phyloP scores from a whole-genome alignment of 2,329 filamentous ascomycete species.

The Sordariomycetes sp. region DNA sequence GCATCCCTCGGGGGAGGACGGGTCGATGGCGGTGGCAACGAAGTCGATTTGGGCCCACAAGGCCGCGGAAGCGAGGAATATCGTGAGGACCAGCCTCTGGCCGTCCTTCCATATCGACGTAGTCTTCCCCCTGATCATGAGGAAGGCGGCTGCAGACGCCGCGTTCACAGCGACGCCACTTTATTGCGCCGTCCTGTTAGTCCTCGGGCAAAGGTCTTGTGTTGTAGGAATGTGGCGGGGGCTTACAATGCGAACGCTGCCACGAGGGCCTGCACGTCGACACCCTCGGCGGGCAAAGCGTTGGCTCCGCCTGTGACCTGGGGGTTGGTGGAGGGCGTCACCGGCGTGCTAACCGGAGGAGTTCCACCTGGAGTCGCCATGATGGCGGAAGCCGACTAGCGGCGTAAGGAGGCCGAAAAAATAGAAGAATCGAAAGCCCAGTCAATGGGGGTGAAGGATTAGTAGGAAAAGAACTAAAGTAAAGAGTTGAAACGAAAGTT shows the following conservation, averaged over 20 bases:
- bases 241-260: constrained; percentile 46
- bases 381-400: constrained; percentile 5
- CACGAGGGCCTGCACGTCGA: constrained; percentile 34
- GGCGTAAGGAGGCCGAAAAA: constrained; percentile 13
- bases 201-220: not conserved
- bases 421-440: constrained; percentile 27
- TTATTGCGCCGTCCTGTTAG: not conserved
- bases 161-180: constrained; percentile 45
- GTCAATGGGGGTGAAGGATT: constrained; percentile 32
- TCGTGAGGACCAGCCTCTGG: constrained; percentile 53
- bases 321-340: not conserved
- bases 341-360: constrained; percentile 2
- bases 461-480: constrained; percentile 10
- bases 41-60: constrained; percentile 45
- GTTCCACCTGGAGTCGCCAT: constrained; percentile 1
- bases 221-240: not conserved
- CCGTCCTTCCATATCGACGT: constrained; percentile 41
- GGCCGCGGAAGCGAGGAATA: constrained; percentile 38
- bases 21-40: constrained; percentile 34
- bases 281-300: constrained; percentile 31
- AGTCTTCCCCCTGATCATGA: constrained; percentile 35
- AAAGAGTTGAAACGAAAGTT: not conserved
- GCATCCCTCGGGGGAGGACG: constrained; percentile 31
- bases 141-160: constrained; percentile 33
- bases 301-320: constrained; percentile 8